Evolutionary conservation across 1,284 basidiomycete species (phyloP).

Genomic region (Marasmius fiardii): DNA sequence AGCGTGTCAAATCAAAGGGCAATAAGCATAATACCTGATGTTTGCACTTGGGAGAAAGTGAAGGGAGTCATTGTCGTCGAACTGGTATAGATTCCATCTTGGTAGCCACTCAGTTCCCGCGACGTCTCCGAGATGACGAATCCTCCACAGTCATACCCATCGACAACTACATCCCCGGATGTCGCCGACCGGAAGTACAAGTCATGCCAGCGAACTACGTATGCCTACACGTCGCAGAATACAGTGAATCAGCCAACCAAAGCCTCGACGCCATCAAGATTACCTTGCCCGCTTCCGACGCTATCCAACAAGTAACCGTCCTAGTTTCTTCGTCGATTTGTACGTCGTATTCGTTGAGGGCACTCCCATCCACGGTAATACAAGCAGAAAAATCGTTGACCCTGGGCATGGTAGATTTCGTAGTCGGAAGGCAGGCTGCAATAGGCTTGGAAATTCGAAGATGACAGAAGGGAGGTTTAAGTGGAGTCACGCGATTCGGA

Average conservation of each 20-base stretch:
- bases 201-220: not conserved
- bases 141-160: not conserved
- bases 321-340: not conserved
- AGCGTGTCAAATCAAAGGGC: not conserved
- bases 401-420: not conserved
- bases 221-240: not conserved
- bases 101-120: not conserved
- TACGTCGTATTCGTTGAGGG: not conserved
- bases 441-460: not conserved
- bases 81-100: not conserved
- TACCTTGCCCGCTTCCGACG: conserved; percentile 7
- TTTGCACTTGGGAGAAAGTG: not conserved
- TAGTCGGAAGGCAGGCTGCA: not conserved
- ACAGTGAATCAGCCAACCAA: not conserved
- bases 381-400: not conserved
- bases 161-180: not conserved
- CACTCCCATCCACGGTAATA: not conserved
- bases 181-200: not conserved
- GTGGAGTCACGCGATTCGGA: too few relatives aligned
- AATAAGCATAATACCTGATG: not conserved
- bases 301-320: conserved; percentile 8
- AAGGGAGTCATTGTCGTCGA: not conserved
- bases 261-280: not conserved
- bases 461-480: not conserved
- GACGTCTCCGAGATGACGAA: not conserved